Evolutionary conservation across 192 early-diverging fungal species (phyloP), one percentile per base, ranked within the genome.

Genomic region (Funneliformis geosporum): DNA sequence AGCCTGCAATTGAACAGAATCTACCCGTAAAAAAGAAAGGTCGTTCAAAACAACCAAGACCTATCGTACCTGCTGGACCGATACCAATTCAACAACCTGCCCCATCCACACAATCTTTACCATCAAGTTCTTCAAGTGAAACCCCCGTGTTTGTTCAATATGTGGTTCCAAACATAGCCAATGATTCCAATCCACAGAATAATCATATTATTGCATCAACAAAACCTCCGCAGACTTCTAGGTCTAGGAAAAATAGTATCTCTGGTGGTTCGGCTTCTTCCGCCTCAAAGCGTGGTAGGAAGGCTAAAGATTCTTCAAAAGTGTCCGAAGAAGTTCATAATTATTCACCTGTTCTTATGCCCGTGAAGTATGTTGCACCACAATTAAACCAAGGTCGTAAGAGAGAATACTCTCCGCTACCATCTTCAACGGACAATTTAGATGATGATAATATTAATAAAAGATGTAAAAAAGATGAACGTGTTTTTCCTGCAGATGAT

Each of bases 241-340:
- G 38, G 42, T 39, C 70, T 33, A 42, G 70, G 16, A 72, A 72
- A 47, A 47, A 72, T 72, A 72, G 70, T 72, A 46, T 47, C 12
- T 33, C 43, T 47, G 16, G 5, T 72, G 11, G 2, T 42, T 7
- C 10, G 0, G 14, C 25, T 72, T 9, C 70, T 50, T 3, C 38
- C 16, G 1, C 10, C 50, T n/a, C 28, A 38, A 69, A 42, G 43
- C 67, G 67, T 44, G 39, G 67, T 69, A 69, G 67, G 21, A 69
- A 69, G 43, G 33, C 39, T 69, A 69, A 69, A 42, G 67, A 69
- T 40, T 10, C 25, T 23, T 33, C n/a, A 66, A 66, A 55, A 16
- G 50, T 55, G 16, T 5, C 14, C 1, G 50, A 55, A 6, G 50
- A 55, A 3, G 50, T 55, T n/a, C 21, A 55, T 55, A 55, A 21